Evolutionary conservation across 2,329 filamentous ascomycete species (phyloP).

Genomic region (Drechmeria coniospora): DNA sequence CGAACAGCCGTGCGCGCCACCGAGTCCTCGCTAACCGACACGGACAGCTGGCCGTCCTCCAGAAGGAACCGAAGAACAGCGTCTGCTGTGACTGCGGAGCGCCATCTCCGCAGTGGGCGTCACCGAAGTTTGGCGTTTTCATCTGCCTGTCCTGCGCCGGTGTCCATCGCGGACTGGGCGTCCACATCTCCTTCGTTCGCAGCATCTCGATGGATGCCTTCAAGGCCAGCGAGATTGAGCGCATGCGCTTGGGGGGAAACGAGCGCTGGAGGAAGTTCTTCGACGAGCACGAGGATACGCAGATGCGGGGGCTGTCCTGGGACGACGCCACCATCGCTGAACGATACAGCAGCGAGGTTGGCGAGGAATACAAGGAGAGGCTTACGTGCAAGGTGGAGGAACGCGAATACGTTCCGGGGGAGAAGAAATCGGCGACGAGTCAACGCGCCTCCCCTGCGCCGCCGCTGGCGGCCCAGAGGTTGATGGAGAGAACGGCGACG

Average conservation of each 20-base stretch:
- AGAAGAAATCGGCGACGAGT: constrained; percentile 32
- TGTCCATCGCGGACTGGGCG: constrained; percentile 83
- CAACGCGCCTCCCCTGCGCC: constrained; percentile 12
- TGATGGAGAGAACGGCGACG: constrained; percentile 23
- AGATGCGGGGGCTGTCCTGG: constrained; percentile 55
- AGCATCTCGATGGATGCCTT: constrained; percentile 98
- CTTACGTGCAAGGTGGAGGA: constrained; percentile 79
- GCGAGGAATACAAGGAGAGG: constrained; percentile 91
- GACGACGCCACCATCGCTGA: constrained; percentile 83
- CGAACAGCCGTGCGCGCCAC: neutral
- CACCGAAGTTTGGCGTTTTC: constrained; percentile 95
- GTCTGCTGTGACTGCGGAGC: constrained; percentile 90
- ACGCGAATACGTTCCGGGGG: constrained; percentile 64
- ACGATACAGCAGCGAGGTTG: constrained; percentile 75
- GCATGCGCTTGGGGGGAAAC: constrained; percentile 89
- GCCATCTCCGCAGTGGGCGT: constrained; percentile 93
- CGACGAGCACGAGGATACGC: constrained; percentile 51
- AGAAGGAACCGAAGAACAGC: constrained; percentile 80
- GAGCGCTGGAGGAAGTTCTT: constrained; percentile 79
- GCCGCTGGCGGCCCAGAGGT: constrained; percentile 19
- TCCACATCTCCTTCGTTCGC: constrained; percentile 96
- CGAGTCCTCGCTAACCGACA: neutral
- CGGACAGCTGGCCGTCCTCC: constrained; percentile 67
- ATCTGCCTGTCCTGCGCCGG: constrained; percentile 95
- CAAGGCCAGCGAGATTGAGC: constrained; percentile 80